A percentile compares a stretch with the other conserved stretches of the same genome.
These are phyloP conservation scores for Mycothermus thermophilus DNA, from an alignment of 495 filamentous ascomycete genomes.

Conservation along the genomic window DNA sequence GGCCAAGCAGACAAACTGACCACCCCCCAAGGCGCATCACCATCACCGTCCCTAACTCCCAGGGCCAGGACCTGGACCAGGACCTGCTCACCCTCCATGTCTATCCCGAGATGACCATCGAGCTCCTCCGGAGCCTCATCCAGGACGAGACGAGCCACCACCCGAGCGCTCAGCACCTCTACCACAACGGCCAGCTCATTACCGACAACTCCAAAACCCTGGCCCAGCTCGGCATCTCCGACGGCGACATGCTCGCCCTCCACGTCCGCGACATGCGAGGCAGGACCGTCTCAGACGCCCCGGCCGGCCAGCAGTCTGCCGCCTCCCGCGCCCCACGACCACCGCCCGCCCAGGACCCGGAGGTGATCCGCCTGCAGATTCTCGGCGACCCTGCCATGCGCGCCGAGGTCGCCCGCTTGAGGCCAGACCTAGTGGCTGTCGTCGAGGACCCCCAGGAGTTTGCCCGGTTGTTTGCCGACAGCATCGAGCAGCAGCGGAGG, in stretches of 20 bases:
- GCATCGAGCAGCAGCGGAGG: constrained; percentile 53
- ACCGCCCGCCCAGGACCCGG: constrained; percentile 46
- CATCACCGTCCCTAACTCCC: constrained; percentile 64
- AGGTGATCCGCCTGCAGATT: constrained; percentile 67
- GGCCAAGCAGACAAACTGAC: not conserved
- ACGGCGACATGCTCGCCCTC: constrained; percentile 86
- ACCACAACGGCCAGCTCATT: constrained; percentile 79
- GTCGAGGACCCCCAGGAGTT: constrained; percentile 71
- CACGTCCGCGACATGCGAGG: constrained; percentile 50
- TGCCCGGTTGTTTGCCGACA: constrained; percentile 48
- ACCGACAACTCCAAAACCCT: constrained; percentile 64
- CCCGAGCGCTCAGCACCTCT: constrained; percentile 52
- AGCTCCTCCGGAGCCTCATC: constrained; percentile 75
- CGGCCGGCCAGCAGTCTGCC: no score
- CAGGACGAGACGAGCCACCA: constrained; percentile 41
- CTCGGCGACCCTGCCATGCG: constrained; percentile 63
- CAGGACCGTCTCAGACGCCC: no score
- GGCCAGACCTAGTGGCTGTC: constrained; percentile 61
- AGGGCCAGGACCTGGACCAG: constrained; percentile 44
- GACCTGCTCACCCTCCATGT: constrained; percentile 79
- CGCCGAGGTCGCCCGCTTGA: constrained; percentile 49
- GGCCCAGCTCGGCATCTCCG: constrained; percentile 62
- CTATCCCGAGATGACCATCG: constrained; percentile 67
- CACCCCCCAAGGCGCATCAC: constrained; percentile 16
- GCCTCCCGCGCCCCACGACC: constrained; percentile 13